Base-by-base conservation (phyloP, 73 alveolate genomes). In the Blepharisma stoltei region DNA sequence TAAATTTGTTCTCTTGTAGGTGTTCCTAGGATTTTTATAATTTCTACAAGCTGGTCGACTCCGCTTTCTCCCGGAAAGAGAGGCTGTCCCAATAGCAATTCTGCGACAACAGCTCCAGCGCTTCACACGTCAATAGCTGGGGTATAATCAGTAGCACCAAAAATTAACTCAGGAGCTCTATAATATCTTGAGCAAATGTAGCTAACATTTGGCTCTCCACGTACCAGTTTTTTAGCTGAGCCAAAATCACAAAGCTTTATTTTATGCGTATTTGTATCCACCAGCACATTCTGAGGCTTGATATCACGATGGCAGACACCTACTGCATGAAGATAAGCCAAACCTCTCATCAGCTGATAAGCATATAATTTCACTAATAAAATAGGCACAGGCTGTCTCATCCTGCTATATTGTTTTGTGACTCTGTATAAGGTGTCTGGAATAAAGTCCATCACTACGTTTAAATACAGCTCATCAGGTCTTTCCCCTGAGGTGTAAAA, bases 121-220 rank as follows among this genome's bases (percentile, higher is more conserved):
- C 96, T 83, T 95, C 97, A 90, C n/a, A 90, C 82, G 76, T 90
- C 97, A 47, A 80, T 79, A 41, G 90, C 95, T 14, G 95, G 75
- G 46, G 95, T 87, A 71, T 95, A 95, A 54, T 87, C 93, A 11
- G 98, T 89, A 60, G 96, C 97, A 8, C 98, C 98, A 60, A 97
- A 95, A 53, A 89, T 97, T 80, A 97, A 84, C 88, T 97, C 99
- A 7, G 99, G 99, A 32, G 98, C 98, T 70, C 98, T 83, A 86
- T 91, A 95, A 80, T 86, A 92, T 43, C 88, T 77, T 54, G 89
- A 80, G 78, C 98, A 95, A 25, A 95, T 95, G 81, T 94, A 94
- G 66, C 97, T 89, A 49, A 94, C 95, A 75, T 94, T 94, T 27
- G 97, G 95, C 81, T 94, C 99, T n/a, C 99, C 99, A 14, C 84